phyloP scores from a whole-genome alignment of 2,329 filamentous ascomycete species.

The Pezicula carpinea region DNA sequence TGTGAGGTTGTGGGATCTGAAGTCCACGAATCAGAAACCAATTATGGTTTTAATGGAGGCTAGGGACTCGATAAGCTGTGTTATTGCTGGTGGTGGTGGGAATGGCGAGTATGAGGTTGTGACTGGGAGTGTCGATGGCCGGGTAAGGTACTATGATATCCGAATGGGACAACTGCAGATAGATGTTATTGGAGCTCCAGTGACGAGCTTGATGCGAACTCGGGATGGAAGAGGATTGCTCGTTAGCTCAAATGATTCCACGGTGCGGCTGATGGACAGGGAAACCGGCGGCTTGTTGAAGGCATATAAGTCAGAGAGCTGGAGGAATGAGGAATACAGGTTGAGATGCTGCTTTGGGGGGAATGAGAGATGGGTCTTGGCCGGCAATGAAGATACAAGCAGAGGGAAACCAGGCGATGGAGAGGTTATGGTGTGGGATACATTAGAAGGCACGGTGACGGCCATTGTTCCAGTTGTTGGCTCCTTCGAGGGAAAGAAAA shows the following conservation, averaged over 20 bases:
- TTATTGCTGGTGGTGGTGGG: slow-evolving; percentile 16
- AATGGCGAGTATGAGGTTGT: slow-evolving; percentile 53
- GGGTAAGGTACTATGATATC: slow-evolving; percentile 77
- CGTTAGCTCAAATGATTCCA: slow-evolving; percentile 71
- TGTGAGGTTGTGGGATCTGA: slow-evolving; percentile 72
- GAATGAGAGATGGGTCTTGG: slow-evolving; percentile 72
- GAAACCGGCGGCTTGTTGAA: slow-evolving; percentile 68
- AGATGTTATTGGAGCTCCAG: slow-evolving; percentile 65
- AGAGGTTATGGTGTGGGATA: slow-evolving; percentile 71
- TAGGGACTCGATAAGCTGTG: slow-evolving; percentile 56
- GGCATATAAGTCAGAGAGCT: slow-evolving; percentile 55
- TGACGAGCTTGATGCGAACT: slow-evolving; percentile 72
- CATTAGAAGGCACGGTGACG: slow-evolving; percentile 65
- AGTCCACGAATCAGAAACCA: slow-evolving; percentile 50
- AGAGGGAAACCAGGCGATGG: slow-evolving; percentile 13
- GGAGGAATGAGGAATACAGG: slow-evolving; percentile 32
- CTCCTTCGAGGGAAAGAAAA: slow-evolving; percentile 35
- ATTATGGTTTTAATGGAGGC: slow-evolving; percentile 72
- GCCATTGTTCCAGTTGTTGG: slow-evolving; percentile 51
- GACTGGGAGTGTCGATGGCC: slow-evolving; percentile 78
- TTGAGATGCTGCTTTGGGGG: slow-evolving; percentile 54
- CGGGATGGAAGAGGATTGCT: slow-evolving; percentile 71
- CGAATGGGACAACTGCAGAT: slow-evolving; percentile 66
- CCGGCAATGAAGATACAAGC: slow-evolving; percentile 62
- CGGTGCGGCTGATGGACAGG: slow-evolving; percentile 76